Percentiles rank a stretch among this genome's conserved stretches.
Evolutionary conservation across 2,329 filamentous ascomycete species (phyloP).

Genomic region (Trichoderma endophyticum): DNA sequence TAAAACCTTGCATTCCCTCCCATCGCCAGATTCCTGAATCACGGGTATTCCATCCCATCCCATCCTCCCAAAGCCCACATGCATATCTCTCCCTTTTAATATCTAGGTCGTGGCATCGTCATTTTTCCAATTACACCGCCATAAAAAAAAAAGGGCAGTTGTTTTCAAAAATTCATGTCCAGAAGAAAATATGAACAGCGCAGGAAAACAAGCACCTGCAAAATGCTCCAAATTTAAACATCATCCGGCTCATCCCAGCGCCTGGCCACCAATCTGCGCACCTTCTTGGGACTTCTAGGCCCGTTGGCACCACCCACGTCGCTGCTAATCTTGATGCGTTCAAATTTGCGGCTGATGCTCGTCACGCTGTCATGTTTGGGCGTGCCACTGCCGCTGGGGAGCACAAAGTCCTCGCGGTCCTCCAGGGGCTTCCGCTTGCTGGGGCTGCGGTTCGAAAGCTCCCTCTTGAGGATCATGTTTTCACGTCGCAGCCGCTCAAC

Average conservation of each 20-base stretch:
- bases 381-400: background rate
- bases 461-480: slow-evolving; percentile 62
- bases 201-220: background rate
- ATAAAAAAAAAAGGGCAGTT: background rate
- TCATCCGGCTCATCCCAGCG: slow-evolving; percentile 44
- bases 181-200: background rate
- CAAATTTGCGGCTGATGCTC: slow-evolving; percentile 47
- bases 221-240: background rate
- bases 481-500: slow-evolving; percentile 67
- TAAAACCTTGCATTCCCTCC: background rate
- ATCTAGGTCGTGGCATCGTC: background rate
- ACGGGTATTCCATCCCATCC: slow-evolving; percentile 13
- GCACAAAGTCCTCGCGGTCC: slow-evolving; percentile 49
- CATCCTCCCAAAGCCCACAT: background rate
- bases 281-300: slow-evolving; percentile 50
- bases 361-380: slow-evolving; percentile 26
- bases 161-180: background rate
- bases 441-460: slow-evolving; percentile 61
- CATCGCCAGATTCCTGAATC: slow-evolving; percentile 8
- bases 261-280: slow-evolving; percentile 47
- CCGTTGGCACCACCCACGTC: slow-evolving; percentile 33
- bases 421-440: slow-evolving; percentile 55
- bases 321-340: slow-evolving; percentile 48
- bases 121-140: slow-evolving; percentile 2
- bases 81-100: background rate